phyloP scores from a whole-genome alignment of 768 basidiomycete genomes.

The Boletus sensibilis region DNA sequence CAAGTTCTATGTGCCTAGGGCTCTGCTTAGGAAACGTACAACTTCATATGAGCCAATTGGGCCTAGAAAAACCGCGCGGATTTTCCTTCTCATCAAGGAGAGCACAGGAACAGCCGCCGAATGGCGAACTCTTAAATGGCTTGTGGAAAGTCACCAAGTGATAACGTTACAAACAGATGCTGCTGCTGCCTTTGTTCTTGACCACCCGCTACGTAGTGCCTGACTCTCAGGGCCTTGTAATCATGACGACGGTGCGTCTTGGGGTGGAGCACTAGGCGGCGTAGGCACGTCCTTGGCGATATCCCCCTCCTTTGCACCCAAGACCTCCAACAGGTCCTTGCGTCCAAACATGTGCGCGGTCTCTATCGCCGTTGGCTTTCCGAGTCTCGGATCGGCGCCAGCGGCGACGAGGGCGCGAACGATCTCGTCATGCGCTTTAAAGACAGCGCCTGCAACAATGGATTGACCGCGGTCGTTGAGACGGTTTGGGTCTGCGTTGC shows the following conservation, averaged over 20 bases:
- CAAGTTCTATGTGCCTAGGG: background rate
- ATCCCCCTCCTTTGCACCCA: slow-evolving; percentile 63
- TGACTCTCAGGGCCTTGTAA: background rate
- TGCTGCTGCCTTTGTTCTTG: background rate
- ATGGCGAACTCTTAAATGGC: too few species aligned
- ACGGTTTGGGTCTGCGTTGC: slow-evolving; percentile 64
- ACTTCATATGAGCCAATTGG: background rate
- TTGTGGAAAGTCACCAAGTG: too few species aligned
- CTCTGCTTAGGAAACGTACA: background rate
- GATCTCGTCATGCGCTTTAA: slow-evolving; percentile 67
- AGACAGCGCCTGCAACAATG: slow-evolving; percentile 74
- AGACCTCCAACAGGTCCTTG: slow-evolving; percentile 49
- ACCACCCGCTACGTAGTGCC: background rate
- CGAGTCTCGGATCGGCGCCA: slow-evolving; percentile 63
- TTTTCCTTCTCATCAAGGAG: too few species aligned
- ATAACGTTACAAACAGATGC: background rate
- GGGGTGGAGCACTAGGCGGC: slow-evolving; percentile 17
- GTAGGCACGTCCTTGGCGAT: slow-evolving; percentile 32
- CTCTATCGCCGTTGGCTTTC: slow-evolving; percentile 67
- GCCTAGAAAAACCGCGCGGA: too few species aligned
- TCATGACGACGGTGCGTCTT: background rate
- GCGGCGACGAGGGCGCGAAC: slow-evolving; percentile 50
- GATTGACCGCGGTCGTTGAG: slow-evolving; percentile 73
- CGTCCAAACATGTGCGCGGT: slow-evolving; percentile 67
- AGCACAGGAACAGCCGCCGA: too few species aligned